Percentiles rank a stretch among this genome's conserved stretches.
Evolutionary conservation across 495 filamentous ascomycete species (phyloP).

Genomic region (Penicillium dipodomyicola): DNA sequence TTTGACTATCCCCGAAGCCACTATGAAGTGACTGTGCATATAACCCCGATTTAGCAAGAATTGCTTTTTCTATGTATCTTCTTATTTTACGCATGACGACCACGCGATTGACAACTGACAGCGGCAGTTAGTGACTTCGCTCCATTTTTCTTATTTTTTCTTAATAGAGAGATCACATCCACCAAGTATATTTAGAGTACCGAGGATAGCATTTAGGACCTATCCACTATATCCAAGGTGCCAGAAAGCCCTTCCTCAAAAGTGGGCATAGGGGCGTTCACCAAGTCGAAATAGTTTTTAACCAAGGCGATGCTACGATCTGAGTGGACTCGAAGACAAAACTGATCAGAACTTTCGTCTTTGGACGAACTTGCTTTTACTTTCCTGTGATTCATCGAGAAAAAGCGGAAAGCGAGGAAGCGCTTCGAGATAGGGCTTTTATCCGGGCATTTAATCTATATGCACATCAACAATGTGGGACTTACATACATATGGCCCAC

Average conservation of each 20-base stretch:
- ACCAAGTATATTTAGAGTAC: background rate
- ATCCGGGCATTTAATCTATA: background rate
- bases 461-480: background rate
- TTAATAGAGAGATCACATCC: background rate
- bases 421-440: background rate
- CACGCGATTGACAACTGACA: constrained; percentile 20
- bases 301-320: constrained; percentile 10
- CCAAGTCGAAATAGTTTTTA: background rate
- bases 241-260: background rate
- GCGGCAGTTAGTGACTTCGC: background rate
- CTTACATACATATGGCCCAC: background rate
- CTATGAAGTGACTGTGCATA: background rate
- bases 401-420: background rate
- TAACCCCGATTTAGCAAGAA: background rate
- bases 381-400: background rate
- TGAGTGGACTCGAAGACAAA: background rate
- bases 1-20: background rate
- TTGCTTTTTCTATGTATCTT: background rate
- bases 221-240: background rate
- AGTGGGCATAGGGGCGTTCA: background rate
- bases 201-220: background rate
- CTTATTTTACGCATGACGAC: background rate
- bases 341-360: background rate
- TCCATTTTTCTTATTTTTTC: background rate
- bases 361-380: background rate